phyloP scores from a whole-genome alignment of 345 rosid genomes.

The Orychophragmus violaceus region DNA sequence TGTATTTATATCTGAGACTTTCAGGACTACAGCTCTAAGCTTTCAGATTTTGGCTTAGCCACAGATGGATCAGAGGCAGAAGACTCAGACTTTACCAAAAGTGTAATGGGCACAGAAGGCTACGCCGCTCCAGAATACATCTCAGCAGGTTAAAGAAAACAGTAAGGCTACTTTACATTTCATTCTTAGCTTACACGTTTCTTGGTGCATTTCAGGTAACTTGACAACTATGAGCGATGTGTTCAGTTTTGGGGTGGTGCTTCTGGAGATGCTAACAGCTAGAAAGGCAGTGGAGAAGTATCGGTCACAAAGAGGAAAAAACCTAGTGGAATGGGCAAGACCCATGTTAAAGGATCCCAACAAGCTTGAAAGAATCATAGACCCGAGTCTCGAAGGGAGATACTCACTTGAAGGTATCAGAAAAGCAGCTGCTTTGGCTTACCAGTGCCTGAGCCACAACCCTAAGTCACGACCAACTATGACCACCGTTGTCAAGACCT shows the following conservation, averaged over 20 bases:
- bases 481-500: conserved; percentile 47
- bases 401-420: conserved; percentile 53
- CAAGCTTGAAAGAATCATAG: conserved; percentile 51
- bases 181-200: conserved; percentile 15
- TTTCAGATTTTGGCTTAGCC: conserved; percentile 56
- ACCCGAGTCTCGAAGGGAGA: conserved; percentile 69
- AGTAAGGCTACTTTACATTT: not conserved
- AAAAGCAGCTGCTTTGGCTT: conserved; percentile 55
- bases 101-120: conserved; percentile 62
- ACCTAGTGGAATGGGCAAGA: conserved; percentile 71
- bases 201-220: conserved; percentile 47
- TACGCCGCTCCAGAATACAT: conserved; percentile 55
- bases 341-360: conserved; percentile 48
- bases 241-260: conserved; percentile 75
- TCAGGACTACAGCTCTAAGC: conserved; percentile 51
- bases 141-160: conserved; percentile 38
- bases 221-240: conserved; percentile 73
- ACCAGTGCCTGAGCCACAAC: conserved; percentile 60
- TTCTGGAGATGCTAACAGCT: conserved; percentile 64
- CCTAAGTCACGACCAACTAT: conserved; percentile 69
- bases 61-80: conserved; percentile 59
- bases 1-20: not conserved
- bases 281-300: conserved; percentile 50
- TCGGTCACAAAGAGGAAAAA: conserved; percentile 47
- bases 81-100: conserved; percentile 45